Percentiles rank a stretch among this genome's conserved stretches.
Evolutionary conservation across 2,329 filamentous ascomycete genomes (phyloP).

Genomic region (Alternaria triticimaculans): DNA sequence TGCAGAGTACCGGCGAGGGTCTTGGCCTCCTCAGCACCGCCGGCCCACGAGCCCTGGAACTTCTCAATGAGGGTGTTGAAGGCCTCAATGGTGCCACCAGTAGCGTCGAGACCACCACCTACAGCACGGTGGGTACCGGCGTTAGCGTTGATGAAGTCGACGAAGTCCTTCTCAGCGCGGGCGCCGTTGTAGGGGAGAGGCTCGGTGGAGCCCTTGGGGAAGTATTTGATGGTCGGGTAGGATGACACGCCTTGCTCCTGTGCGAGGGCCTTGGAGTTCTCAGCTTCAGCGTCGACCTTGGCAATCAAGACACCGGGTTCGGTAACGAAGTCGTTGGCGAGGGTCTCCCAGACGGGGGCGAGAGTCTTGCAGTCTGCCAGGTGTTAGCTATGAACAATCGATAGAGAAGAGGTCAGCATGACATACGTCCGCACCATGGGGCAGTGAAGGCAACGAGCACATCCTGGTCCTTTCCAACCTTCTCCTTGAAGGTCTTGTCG

Average conservation of each 20-base stretch:
- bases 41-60: constrained; percentile 67
- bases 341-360: constrained; percentile 85
- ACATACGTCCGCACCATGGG: constrained; percentile 97
- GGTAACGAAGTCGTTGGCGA: constrained; percentile 79
- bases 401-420: neutral
- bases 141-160: constrained; percentile 86
- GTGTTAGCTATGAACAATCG: constrained; percentile 13
- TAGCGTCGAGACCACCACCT: constrained; percentile 79
- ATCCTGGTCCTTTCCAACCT: constrained; percentile 83
- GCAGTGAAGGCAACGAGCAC: constrained; percentile 96
- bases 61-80: constrained; percentile 79
- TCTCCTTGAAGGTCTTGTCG: constrained; percentile 77
- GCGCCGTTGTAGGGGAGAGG: constrained; percentile 74
- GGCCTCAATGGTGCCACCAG: constrained; percentile 80
- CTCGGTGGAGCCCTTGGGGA: constrained; percentile 81
- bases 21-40: constrained; percentile 73
- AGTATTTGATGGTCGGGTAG: constrained; percentile 98
- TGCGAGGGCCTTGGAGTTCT: constrained; percentile 80
- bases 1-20: constrained; percentile 71
- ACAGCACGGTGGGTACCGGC: constrained; percentile 82
- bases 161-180: constrained; percentile 76
- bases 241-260: constrained; percentile 78
- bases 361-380: constrained; percentile 90
- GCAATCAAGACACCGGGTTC: constrained; percentile 84
- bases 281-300: constrained; percentile 93